Conservation (phyloP, 2,329 filamentous ascomycete species). For the Fusarium sororula region DNA sequence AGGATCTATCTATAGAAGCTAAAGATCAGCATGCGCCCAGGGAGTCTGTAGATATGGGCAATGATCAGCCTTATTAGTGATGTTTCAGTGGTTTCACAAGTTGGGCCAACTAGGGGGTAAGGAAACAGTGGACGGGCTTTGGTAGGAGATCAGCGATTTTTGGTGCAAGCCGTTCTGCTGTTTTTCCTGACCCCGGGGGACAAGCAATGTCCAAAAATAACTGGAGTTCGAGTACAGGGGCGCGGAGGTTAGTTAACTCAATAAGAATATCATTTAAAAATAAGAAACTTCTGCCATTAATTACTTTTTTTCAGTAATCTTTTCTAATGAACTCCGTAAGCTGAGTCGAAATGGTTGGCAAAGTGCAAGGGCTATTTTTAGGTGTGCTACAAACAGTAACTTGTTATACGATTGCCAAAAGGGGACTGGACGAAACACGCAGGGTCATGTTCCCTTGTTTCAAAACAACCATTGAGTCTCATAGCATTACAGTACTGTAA, state of each 20-base stretch:
- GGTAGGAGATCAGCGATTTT: no score
- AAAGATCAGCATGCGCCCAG: neutral
- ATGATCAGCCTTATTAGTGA: neutral
- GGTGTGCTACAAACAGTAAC: neutral
- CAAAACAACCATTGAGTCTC: neutral
- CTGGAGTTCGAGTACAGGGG: neutral
- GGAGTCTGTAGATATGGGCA: neutral
- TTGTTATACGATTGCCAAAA: neutral
- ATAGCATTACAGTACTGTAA: neutral
- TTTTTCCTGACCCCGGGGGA: neutral
- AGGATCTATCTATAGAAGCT: neutral
- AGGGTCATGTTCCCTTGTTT: neutral
- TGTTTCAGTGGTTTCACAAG: neutral
- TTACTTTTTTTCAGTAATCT: neutral
- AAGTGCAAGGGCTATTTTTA: neutral
- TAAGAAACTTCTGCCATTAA: rapidly evolving
- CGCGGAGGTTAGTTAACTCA: neutral
- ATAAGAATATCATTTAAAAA: neutral
- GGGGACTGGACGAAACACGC: neutral
- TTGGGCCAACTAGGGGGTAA: no score
- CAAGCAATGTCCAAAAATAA: neutral
- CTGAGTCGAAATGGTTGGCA: no score
- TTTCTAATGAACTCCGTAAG: neutral
- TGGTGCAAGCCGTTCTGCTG: no score
- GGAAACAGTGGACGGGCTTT: no score